Base-by-base conservation (phyloP, 352 stramenopile genomes). In the Sclerospora graminicola region DNA sequence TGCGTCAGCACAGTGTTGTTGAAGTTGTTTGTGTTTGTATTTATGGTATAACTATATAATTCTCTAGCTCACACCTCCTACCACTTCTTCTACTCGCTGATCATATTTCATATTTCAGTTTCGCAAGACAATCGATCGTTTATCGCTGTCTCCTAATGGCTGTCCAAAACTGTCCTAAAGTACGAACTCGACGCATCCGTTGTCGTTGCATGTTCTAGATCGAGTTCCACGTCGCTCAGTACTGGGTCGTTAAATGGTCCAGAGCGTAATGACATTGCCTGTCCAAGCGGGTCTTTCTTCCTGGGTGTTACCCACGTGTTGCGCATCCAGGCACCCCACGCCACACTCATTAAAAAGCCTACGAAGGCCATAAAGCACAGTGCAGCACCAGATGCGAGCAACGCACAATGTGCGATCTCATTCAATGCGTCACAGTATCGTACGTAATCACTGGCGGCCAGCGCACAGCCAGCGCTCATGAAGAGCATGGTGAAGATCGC, bases 281-380 rank as follows among this genome's bases (percentile, higher is more conserved):
- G 37, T 7, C 43, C 35, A 5, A 54, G 23, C 18, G 51, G 39
- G 27, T 53, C 34, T 41, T 65, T 63, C 26, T 20, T 31, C 10
- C 13, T 31, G 6, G 48, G 48, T 28, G 51, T 56, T 23, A 71
- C 48, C 57, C 57, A 63, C 45, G 48, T 63, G 38, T 63, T 63
- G 8, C 52, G 48, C 53, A 63, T 63, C 68, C 68, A 84, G 20
- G 60, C 61, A n/a, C 62, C 61, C 72, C 72, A 84, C 4, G 55
- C 67, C 15, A 84, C 63, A 21, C 66, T 74, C 18, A 74, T 64
- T 11, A 87, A 32, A 42, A 83, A 84, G 10, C 49, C 35, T 19
- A 81, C 61, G 43, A 87, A 87, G 8, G 66, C 63, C 35, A 81
- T 61, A 36, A 87, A 71, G 40, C 62, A 79, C 40, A 87, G 64